Conservation (phyloP, 2,329 filamentous ascomycete species). For the Pseudovirgaria hyperparasitica region DNA sequence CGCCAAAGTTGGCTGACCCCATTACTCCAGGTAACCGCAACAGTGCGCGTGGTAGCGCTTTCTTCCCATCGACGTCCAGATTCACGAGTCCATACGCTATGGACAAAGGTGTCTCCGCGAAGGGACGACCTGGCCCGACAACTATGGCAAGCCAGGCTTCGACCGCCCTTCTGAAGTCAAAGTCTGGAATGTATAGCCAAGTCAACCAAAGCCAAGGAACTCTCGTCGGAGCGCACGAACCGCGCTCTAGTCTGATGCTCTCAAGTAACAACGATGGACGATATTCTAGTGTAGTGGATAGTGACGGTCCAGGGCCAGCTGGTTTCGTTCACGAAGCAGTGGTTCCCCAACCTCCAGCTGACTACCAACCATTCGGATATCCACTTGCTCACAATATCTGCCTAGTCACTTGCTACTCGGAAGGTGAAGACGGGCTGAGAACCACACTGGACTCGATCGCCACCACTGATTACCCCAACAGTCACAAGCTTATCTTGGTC, state of each 20-base stretch:
- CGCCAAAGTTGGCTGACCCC: slow-evolving; percentile 66
- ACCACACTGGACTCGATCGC: slow-evolving; percentile 94
- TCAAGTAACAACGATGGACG: slow-evolving; percentile 31
- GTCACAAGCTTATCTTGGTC: slow-evolving; percentile 91
- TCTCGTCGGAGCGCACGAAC: slow-evolving; percentile 29
- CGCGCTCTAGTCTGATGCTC: slow-evolving; percentile 30
- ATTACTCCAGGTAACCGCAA: slow-evolving; percentile 50
- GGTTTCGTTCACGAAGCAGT: slow-evolving; percentile 96
- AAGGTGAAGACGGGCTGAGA: slow-evolving; percentile 82
- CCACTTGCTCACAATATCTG: slow-evolving; percentile 89
- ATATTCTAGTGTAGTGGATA: slow-evolving; percentile 42
- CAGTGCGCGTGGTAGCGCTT: slow-evolving; percentile 69
- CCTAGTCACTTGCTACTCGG: slow-evolving; percentile 91
- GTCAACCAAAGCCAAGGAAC: slow-evolving; percentile 45
- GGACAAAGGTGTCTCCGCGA: slow-evolving; percentile 42
- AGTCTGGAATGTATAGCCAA: slow-evolving; percentile 52
- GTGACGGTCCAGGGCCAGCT: slow-evolving; percentile 66
- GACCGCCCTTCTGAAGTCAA: slow-evolving; percentile 57
- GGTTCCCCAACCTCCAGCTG: slow-evolving; percentile 87
- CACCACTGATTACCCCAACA: slow-evolving; percentile 97
- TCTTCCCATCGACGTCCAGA: slow-evolving; percentile 84
- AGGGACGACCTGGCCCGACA: slow-evolving; percentile 51
- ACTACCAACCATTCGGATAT: slow-evolving; percentile 96
- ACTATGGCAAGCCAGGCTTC: slow-evolving; percentile 91
- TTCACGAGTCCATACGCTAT: slow-evolving; percentile 84